A percentile compares a stretch with the other conserved stretches of the same genome.
These are phyloP conservation scores for Candida namnaoensis DNA, from an alignment of 805 yeast genomes.

Conservation along the genomic window DNA sequence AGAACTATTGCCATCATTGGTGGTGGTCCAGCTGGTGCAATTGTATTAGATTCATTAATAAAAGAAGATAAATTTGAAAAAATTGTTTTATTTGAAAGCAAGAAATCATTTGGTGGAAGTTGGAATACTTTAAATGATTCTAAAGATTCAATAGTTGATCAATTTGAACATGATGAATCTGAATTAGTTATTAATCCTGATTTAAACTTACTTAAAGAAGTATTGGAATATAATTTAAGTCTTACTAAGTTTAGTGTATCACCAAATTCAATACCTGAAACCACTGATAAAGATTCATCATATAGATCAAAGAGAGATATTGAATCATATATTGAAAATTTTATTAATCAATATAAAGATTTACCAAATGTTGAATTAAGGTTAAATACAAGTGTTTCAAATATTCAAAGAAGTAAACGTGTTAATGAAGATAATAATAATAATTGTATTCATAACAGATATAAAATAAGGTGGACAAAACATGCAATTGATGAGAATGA, in stretches of 20 bases:
- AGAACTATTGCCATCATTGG: slow-evolving; percentile 35
- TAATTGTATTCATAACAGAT: slow-evolving; percentile 15
- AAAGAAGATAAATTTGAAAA: slow-evolving; percentile 23
- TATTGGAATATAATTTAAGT: not conserved
- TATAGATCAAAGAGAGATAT: not conserved
- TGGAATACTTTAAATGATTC: slow-evolving; percentile 19
- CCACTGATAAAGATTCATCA: too few relatives aligned
- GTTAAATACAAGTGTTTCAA: slow-evolving; percentile 1
- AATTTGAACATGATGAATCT: not conserved
- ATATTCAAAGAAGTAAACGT: not conserved
- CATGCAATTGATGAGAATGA: not conserved
- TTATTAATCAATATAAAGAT: not conserved
- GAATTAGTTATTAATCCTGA: not conserved
- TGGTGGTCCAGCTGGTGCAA: slow-evolving; percentile 43
- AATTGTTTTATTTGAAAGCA: slow-evolving; percentile 32
- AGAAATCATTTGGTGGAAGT: slow-evolving; percentile 31
- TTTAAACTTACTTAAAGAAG: not conserved
- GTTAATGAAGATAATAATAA: slow-evolving; percentile 11
- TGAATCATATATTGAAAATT: not conserved
- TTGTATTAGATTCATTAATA: slow-evolving; percentile 28
- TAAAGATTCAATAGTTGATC: too few relatives aligned
- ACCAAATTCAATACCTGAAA: too few relatives aligned
- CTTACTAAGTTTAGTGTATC: too few relatives aligned
- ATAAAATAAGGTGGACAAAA: slow-evolving; percentile 19
- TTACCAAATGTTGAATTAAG: not conserved